phyloP scores from a whole-genome alignment of 148 eudicot genomes.

The Rhododendron mucronatum region DNA sequence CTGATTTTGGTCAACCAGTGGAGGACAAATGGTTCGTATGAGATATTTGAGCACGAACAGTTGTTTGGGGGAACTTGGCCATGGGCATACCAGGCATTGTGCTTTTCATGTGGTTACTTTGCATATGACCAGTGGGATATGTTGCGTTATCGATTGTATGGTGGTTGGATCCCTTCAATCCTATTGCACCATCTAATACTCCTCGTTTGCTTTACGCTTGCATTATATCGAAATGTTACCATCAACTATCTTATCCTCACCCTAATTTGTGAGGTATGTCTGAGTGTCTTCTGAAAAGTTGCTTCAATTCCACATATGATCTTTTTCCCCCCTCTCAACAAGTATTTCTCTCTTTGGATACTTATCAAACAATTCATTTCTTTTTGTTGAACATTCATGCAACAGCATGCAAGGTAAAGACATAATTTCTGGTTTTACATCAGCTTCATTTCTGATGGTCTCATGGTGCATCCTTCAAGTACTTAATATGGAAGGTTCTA shows the following conservation, averaged over 20 bases:
- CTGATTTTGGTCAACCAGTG: slow-evolving; percentile 56
- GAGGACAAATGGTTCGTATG: slow-evolving; percentile 16
- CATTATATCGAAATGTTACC: slow-evolving; percentile 74
- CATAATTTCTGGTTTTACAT: not conserved
- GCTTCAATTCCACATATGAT: not conserved
- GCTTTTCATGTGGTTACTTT: slow-evolving; percentile 81
- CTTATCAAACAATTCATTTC: not conserved
- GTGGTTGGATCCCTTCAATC: slow-evolving; percentile 74
- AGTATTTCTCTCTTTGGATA: not conserved
- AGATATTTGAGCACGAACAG: slow-evolving; percentile 71
- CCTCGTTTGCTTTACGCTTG: slow-evolving; percentile 88
- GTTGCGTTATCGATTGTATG: slow-evolving; percentile 54
- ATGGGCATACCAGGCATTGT: slow-evolving; percentile 72
- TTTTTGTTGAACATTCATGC: not conserved
- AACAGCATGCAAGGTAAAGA: not conserved
- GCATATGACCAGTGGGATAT: slow-evolving; percentile 96
- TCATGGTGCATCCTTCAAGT: not conserved
- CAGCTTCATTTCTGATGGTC: not conserved
- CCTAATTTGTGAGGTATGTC: slow-evolving; percentile 79
- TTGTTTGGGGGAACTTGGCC: slow-evolving; percentile 67
- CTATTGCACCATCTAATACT: slow-evolving; percentile 82
- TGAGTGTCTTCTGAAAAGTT: not conserved
- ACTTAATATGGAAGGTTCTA: not conserved
- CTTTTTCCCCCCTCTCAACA: not conserved
- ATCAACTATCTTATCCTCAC: slow-evolving; percentile 97